phyloP scores from a whole-genome alignment of 2,329 filamentous ascomycete genomes.

The Aaosphaeria arxii region DNA sequence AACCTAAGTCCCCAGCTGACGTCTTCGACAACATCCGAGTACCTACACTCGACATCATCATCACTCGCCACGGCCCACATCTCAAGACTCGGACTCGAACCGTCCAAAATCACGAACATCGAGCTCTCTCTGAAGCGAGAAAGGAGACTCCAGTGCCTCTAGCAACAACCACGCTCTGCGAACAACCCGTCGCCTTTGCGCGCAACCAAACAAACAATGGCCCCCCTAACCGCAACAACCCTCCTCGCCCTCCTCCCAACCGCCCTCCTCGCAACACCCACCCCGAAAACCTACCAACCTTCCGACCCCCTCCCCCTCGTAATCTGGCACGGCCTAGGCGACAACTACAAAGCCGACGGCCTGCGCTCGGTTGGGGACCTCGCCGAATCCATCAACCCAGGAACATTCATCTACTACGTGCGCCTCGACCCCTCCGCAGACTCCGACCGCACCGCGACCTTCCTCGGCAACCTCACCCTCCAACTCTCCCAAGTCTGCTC shows the following conservation, averaged over 20 bases:
- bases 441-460: conserved; percentile 77
- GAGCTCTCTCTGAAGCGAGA: too few species aligned
- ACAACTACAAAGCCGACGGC: conserved; percentile 73
- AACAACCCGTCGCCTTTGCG: too few species aligned
- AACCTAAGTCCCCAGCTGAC: too few species aligned
- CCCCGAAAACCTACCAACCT: neutral
- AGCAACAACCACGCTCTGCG: too few species aligned
- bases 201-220: too few species aligned
- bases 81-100: too few species aligned
- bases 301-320: conserved; percentile 52
- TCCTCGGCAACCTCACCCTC: conserved; percentile 82
- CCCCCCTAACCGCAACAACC: conserved; percentile 3
- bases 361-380: conserved; percentile 69
- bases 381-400: conserved; percentile 70
- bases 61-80: too few species aligned
- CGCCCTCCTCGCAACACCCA: neutral
- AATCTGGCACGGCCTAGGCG: conserved; percentile 88
- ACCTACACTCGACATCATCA: too few species aligned
- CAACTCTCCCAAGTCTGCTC: conserved; percentile 76
- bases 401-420: conserved; percentile 80
- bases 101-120: too few species aligned
- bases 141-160: too few species aligned
- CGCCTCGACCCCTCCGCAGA: conserved; percentile 64
- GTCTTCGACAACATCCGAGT: too few species aligned
- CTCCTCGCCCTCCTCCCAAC: conserved; percentile 1